Percentiles rank a stretch among this genome's conserved stretches.
Evolutionary conservation across 2,329 filamentous ascomycete species (phyloP).

Genomic region (Paradendryphiella salina): DNA sequence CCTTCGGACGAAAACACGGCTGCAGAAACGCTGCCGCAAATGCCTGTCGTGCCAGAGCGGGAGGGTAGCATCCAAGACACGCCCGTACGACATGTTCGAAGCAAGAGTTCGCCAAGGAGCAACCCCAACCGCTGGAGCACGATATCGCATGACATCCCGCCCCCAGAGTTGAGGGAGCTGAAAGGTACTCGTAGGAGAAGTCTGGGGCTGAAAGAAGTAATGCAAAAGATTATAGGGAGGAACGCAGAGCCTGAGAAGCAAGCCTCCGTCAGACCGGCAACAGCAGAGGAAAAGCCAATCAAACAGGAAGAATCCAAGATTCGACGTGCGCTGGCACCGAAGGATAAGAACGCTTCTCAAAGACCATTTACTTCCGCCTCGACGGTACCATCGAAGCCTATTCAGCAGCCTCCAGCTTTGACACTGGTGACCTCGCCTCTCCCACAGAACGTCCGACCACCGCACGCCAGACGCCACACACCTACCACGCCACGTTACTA

Average conservation of each 20-base stretch:
- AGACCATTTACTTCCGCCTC: slow-evolving; percentile 9
- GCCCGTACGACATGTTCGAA: slow-evolving; percentile 19
- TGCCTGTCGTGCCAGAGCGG: slow-evolving; percentile 8
- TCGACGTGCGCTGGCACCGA: slow-evolving; percentile 8
- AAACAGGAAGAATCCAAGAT: slow-evolving; percentile 1
- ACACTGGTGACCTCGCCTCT: neutral
- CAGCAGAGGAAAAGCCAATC: neutral
- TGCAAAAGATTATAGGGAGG: slow-evolving; percentile 36
- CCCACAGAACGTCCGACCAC: neutral
- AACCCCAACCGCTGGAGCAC: slow-evolving; percentile 20
- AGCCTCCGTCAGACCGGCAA: neutral
- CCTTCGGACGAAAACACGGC: slow-evolving; percentile 19
- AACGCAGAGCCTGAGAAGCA: slow-evolving; percentile 18
- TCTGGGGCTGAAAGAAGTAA: slow-evolving; percentile 31
- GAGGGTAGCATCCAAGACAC: slow-evolving; percentile 26
- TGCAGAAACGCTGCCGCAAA: slow-evolving; percentile 9
- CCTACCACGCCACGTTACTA: slow-evolving; percentile 23
- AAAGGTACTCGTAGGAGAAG: slow-evolving; percentile 23
- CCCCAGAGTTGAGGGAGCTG: slow-evolving; percentile 24
- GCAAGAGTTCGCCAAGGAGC: slow-evolving; percentile 12
- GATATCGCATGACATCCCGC: slow-evolving; percentile 29
- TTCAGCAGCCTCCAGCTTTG: neutral
- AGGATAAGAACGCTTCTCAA: slow-evolving; percentile 3
- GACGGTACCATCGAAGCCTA: neutral
- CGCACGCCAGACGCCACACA: neutral